Conservation (phyloP, 768 basidiomycete species). For the Mycena vitilis region DNA sequence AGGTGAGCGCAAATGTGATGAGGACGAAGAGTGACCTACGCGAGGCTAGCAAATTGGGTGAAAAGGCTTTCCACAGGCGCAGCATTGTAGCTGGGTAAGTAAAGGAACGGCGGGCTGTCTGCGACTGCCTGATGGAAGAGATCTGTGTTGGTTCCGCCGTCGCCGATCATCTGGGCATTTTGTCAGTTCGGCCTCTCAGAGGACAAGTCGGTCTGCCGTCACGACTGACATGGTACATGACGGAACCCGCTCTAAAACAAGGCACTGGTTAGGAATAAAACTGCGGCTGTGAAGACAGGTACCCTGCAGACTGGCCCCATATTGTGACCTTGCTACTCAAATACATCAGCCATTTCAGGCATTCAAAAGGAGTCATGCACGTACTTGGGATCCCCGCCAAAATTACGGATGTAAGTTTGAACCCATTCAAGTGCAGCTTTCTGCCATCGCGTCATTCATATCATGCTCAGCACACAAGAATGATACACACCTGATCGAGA, state of each 20-base stretch:
- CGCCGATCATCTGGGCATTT: slow-evolving; percentile 49
- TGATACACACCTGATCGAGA: slow-evolving; percentile 49
- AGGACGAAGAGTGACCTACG: slow-evolving; percentile 42
- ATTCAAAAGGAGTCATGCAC: slow-evolving; percentile 14
- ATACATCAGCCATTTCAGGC: not conserved
- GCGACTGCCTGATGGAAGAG: slow-evolving; percentile 58
- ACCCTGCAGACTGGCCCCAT: slow-evolving; percentile 58
- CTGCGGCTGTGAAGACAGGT: too few species aligned
- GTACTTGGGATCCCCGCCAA: slow-evolving; percentile 52
- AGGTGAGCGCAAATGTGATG: not conserved
- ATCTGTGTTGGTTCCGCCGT: slow-evolving; percentile 50
- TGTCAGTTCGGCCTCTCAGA: not conserved
- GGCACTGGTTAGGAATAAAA: too few species aligned
- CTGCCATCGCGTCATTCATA: slow-evolving; percentile 30
- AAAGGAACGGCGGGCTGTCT: slow-evolving; percentile 56
- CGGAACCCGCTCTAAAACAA: slow-evolving; percentile 48
- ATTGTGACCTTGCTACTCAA: slow-evolving; percentile 52
- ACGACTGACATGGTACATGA: slow-evolving; percentile 51
- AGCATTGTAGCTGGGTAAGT: slow-evolving; percentile 46
- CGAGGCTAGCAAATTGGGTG: slow-evolving; percentile 47
- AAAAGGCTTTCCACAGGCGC: slow-evolving; percentile 50
- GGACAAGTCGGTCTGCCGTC: not conserved
- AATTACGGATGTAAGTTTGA: slow-evolving; percentile 49
- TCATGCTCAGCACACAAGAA: not conserved
- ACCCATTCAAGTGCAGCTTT: slow-evolving; percentile 53